These are phyloP conservation scores for Cordyceps cicadae DNA, from an alignment of 2,329 filamentous ascomycete species.

Conservation along the genomic window DNA sequence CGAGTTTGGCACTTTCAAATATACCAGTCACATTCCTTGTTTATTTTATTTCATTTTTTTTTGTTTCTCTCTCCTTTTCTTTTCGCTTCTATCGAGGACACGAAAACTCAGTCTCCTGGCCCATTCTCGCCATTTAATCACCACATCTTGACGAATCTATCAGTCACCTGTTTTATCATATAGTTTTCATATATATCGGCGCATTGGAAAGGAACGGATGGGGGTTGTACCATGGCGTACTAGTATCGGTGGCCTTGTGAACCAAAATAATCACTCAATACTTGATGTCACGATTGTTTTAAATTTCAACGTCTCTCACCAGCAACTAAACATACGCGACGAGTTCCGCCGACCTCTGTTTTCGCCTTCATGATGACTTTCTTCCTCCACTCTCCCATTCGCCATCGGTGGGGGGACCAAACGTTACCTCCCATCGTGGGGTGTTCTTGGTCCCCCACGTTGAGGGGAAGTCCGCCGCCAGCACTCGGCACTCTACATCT, in stretches of 20 bases:
- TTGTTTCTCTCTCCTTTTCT: neutral
- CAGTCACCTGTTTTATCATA: neutral
- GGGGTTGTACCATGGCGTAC: neutral
- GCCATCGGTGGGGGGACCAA: conserved; percentile 1
- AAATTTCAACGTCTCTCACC: no score
- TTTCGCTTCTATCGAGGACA: neutral
- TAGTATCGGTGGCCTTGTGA: neutral
- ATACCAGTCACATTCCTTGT: neutral
- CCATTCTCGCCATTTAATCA: neutral
- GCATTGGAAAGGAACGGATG: neutral
- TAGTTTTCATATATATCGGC: conserved; percentile 3
- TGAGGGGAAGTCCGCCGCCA: neutral
- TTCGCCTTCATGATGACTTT: no score
- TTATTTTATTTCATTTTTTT: neutral
- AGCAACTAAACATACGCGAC: no score
- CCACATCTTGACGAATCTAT: neutral
- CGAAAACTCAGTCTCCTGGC: neutral
- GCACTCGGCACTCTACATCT: neutral
- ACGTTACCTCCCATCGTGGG: conserved; percentile 6
- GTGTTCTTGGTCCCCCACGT: conserved; percentile 3
- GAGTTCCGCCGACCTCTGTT: no score
- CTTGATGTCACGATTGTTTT: no score
- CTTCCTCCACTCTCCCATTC: neutral
- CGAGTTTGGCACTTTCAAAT: no score
- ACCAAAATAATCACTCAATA: neutral